Evolutionary conservation across 495 filamentous ascomycete species (phyloP), one percentile per base, ranked within the genome.

Genomic region (Mycothermus thermophilus): DNA sequence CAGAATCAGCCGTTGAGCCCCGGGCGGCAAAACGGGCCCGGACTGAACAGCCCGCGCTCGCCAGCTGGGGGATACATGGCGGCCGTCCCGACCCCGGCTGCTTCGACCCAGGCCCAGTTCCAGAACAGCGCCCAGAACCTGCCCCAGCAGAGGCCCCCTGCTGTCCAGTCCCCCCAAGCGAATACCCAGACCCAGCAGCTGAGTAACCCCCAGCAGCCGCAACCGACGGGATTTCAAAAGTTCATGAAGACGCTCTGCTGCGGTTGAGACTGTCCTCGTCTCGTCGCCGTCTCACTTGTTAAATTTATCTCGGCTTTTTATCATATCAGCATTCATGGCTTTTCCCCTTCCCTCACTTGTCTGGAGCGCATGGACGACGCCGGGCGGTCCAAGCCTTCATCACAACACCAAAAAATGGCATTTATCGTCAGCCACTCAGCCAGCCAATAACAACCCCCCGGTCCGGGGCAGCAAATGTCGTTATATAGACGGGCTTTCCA

Each of bases 91-190:
- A 92, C 86, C 41, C 80, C 86, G 40, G 72, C 81, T 36, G 77
- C 77, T 42, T 87, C 82, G 47, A 87, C 79, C 37, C 79, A 83
- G 57, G 84, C 85, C 38, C 85, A 93, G 52, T 93, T 92, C 66
- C 80, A 86, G 62, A 81, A 77, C 66, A 86, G 80, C 59, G 80
- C 78, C 48, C 80, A 83, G 46, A 85, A 92, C 58, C 72, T 92
- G 38, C 75, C 79, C 17, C 72, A 71, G 40, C 72, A 71, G 40
- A 67, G 75, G 41, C 67, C 80, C 50, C 22, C 22, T 6, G 22
- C 11, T 6, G 22, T 11, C 22, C 6, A 75, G 46, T 69, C 67
- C 37, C 60, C 57, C 19, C 59, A 70, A 55, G 63, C 60, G 41
- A 67, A 40, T 38, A 50, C 58, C 41, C 71, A 72, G 42, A 39